Evolutionary conservation across 306 rosid genomes (phyloP).

Genomic region (Datisca glomerata): DNA sequence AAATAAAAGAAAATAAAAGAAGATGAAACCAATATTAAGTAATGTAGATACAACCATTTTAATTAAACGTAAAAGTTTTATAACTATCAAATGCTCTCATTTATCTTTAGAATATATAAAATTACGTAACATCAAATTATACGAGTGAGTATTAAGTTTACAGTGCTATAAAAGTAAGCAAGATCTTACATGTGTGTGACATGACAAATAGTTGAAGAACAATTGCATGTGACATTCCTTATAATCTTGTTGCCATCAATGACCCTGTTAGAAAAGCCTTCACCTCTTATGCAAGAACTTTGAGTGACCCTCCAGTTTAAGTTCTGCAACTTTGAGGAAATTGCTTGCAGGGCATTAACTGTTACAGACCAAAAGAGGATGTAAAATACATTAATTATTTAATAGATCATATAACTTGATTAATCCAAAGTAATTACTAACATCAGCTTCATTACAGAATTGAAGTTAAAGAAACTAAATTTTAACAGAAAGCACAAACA

Average conservation of each 20-base stretch:
- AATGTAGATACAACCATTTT: too few species aligned
- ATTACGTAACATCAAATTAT: too few species aligned
- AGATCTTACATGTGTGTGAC: conserved; percentile 35
- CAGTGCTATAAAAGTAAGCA: too few species aligned
- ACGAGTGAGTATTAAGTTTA: too few species aligned
- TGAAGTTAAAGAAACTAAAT: too few species aligned
- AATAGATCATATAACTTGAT: not conserved
- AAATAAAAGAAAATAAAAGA: too few species aligned
- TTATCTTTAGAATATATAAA: too few species aligned
- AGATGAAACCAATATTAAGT: too few species aligned
- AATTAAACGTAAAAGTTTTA: too few species aligned
- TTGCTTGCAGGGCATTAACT: conserved; percentile 36
- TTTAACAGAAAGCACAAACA: too few species aligned
- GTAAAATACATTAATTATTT: not conserved
- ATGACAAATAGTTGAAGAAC: conserved; percentile 39
- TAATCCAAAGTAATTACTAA: not conserved
- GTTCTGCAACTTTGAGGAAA: conserved; percentile 29
- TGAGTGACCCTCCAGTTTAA: conserved; percentile 31
- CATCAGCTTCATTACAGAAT: too few species aligned
- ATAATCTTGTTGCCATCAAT: not conserved
- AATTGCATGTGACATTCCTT: conserved; percentile 41
- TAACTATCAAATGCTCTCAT: too few species aligned
- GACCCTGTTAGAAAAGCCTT: conserved; percentile 7
- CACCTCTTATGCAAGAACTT: conserved; percentile 22
- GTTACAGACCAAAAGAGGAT: conserved; percentile 8